Base-by-base conservation (phyloP, 2,329 filamentous ascomycete species). In the Hymenoscyphus repandus region DNA sequence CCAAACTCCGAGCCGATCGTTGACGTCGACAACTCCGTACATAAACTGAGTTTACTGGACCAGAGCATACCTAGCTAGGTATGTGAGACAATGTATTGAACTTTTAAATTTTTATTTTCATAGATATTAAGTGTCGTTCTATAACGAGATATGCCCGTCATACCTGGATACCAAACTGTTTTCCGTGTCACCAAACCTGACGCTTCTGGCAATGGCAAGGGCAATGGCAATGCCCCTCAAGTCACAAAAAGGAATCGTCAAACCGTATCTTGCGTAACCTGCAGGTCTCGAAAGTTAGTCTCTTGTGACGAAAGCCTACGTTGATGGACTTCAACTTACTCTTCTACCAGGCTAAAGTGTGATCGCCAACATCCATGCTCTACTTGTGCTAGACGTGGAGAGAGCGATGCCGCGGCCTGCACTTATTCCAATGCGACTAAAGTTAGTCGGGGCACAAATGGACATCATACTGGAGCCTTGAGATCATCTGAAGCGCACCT, bases 361-460 rank as follows among this genome's bases (percentile, higher is more conserved):
- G 50, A 55, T 34, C 46, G 53, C 6, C 50, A 50, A 22, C 33
- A 43, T 11, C 53, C 53, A 20, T 55, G 53, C 34, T 30, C 47
- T 10, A 27, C 50, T 5, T 55, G 53, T 36, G 30, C 32, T 5
- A 55, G 47, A 38, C 17, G 47, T 27, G 40, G 15, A n/a, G 45
- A 50, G 13, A 34, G 7, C 13, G 51, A 50, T 50, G 47, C 43
- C 15, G 37, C 43, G 4, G 37, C 51, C 1, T 53, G 51, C 34
- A 47, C 18, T 5, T 50, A 50, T 37, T 43, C 43, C 5, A 41
- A 18, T 13, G 5, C n/a, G 17, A 31, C 36, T 11, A 39, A 39
- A 15, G 13, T 15, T 17, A 38, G 18, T 31, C 34, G 36, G 22
- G 40, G 7, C 17, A 44, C 22, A 9, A 32, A 13, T 34, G n/a